Evolutionary conservation across 1,284 basidiomycete species (phyloP), one percentile per base, ranked within the genome.

Genomic region (Apiotrichum siamense): DNA sequence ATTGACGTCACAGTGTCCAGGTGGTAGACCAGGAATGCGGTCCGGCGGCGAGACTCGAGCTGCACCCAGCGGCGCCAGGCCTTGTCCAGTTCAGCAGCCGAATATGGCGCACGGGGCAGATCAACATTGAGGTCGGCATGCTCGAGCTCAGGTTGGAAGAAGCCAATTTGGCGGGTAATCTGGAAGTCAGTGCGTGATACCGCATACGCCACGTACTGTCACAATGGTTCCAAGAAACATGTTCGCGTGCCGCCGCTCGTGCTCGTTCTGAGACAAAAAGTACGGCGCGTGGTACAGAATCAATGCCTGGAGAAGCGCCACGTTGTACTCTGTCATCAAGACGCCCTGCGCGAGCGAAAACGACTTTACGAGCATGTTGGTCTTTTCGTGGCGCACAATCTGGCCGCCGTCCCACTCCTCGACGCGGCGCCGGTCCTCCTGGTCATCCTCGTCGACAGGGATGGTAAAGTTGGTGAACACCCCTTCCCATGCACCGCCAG

Each of bases 311-410:
- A 76, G 63, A 12, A 76, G 58, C 1, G 70, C 72, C 12, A 75
- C 65, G 46, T 74, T 74, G 56, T 75, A 75, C 31, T 73, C 69
- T 1, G 74, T 72, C 65, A 75, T 71, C 44, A 73, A 53, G 1
- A 72, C 69, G 9, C 72, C 72, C 47, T 69, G 57, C 0, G 69
- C 69, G 9, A 67, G 59, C 13, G 68, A 67, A 57, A 74, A 74
- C 20, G 69, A 72, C 68, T 74, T 75, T 56, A 76, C 70, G 10
- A 76, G 66, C 71, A 76, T 75, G 50, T 74, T 73, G 10, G 72
- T 73, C 67, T 76, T 76, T 51, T 76, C 73, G 39, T 63, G 64
- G 33, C 70, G 54, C n/a, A 73, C 69, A 31, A 70, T 52, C 44
- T 60, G 58, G 7, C 60, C 70, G 25, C 55, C 62, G 17, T 63